phyloP scores from a whole-genome alignment of 139 green algal genomes.

The Monoraphidium neglectum region DNA sequence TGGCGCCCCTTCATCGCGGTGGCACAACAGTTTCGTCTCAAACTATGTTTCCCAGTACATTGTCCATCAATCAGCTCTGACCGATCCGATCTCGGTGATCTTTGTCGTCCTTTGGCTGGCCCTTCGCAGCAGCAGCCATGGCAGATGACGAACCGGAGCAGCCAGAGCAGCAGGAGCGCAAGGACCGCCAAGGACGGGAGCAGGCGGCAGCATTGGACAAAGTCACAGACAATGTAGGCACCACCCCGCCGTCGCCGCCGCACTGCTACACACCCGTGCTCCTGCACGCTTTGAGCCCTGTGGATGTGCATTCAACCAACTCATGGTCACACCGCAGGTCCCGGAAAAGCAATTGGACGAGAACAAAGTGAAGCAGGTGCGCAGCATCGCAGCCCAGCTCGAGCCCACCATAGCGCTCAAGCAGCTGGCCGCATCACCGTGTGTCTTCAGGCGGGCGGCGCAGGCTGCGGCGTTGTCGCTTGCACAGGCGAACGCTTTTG shows the following conservation, averaged over 20 bases:
- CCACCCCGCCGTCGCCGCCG: background rate
- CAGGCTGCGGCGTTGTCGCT: background rate
- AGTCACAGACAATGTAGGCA: slow-evolving; percentile 32
- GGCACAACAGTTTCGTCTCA: too few species aligned
- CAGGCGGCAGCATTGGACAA: slow-evolving; percentile 31
- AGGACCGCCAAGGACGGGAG: slow-evolving; percentile 23
- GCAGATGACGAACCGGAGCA: slow-evolving; percentile 22
- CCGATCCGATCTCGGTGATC: too few species aligned
- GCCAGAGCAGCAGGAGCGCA: slow-evolving; percentile 7
- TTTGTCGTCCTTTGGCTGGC: too few species aligned
- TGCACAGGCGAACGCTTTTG: background rate
- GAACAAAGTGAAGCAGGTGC: slow-evolving; percentile 48
- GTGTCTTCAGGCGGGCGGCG: background rate
- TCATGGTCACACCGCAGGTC: too few species aligned
- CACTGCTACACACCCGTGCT: background rate
- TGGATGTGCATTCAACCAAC: background rate
- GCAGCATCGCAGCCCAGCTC: background rate
- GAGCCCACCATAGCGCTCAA: background rate
- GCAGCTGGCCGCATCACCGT: background rate
- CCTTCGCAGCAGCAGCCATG: slow-evolving; percentile 8
- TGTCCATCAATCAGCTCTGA: too few species aligned
- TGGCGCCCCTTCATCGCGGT: too few species aligned
- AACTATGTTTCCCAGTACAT: too few species aligned
- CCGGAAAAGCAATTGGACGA: slow-evolving; percentile 53
- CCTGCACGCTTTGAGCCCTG: background rate